Evolutionary conservation across 768 basidiomycete species (phyloP).

Genomic region (Erythrobasidium yunnanense): DNA sequence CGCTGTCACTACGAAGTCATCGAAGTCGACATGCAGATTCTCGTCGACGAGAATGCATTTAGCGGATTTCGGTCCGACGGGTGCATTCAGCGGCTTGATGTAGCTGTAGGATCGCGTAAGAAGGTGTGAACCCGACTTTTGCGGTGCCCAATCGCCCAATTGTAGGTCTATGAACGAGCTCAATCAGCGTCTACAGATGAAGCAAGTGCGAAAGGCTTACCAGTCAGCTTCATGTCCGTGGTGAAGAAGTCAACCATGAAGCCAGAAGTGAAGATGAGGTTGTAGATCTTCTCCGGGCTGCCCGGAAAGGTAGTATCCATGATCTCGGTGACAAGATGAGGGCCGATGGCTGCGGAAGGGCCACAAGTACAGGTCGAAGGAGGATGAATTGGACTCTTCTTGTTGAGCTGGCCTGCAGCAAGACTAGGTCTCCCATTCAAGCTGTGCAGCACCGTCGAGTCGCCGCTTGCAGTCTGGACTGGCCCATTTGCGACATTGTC

Average conservation of each 20-base stretch:
- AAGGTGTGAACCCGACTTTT: constrained; percentile 52
- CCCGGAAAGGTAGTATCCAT: constrained; percentile 73
- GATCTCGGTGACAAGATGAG: constrained; percentile 51
- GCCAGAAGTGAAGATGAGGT: constrained; percentile 78
- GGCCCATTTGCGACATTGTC: not conserved
- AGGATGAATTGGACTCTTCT: not conserved
- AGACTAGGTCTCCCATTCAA: not conserved
- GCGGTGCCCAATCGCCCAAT: constrained; percentile 85
- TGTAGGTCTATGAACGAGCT: constrained; percentile 60
- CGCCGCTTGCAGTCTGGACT: not conserved
- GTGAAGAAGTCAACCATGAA: constrained; percentile 71
- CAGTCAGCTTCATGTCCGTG: constrained; percentile 73
- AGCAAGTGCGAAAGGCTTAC: constrained; percentile 46
- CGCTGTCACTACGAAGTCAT: constrained; percentile 66
- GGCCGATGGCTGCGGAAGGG: not conserved
- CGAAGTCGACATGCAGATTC: constrained; percentile 64
- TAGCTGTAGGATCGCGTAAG: constrained; percentile 86
- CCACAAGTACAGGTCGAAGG: constrained; percentile 17
- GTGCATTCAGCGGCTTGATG: constrained; percentile 79
- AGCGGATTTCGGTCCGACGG: constrained; percentile 84
- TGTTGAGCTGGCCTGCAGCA: not conserved
- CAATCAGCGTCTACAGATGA: not conserved
- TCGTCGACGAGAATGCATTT: constrained; percentile 93
- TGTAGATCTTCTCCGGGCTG: constrained; percentile 88
- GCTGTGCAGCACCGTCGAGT: not conserved